Percentiles rank a stretch among this genome's conserved stretches.
phyloP scores from a whole-genome alignment of 2,329 filamentous ascomycete species.

The Ophiostoma montium region DNA sequence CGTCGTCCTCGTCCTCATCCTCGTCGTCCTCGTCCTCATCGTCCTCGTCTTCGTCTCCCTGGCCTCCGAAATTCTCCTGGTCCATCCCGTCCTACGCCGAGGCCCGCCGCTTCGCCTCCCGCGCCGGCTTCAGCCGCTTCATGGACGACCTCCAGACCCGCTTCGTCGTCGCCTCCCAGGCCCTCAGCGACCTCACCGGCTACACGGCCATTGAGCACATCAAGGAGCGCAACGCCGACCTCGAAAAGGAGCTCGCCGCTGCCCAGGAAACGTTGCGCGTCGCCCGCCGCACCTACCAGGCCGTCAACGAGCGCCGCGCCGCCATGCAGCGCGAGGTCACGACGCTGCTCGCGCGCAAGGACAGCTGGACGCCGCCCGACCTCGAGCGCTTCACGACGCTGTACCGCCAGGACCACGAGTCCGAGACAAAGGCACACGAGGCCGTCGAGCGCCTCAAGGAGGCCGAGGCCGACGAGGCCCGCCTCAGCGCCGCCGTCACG shows the following conservation, averaged over 20 bases:
- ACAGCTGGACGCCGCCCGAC: constrained; percentile 75
- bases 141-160: constrained; percentile 87
- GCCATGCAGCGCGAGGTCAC: constrained; percentile 91
- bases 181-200: constrained; percentile 86
- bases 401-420: constrained; percentile 83
- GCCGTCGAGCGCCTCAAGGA: constrained; percentile 58
- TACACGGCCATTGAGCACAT: constrained; percentile 84
- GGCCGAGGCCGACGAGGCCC: constrained; percentile 69
- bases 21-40: too few species aligned
- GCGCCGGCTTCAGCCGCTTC: constrained; percentile 45
- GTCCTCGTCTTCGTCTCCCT: too few species aligned
- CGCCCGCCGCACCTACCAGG: constrained; percentile 63
- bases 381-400: constrained; percentile 89
- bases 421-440: constrained; percentile 68
- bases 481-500: constrained; percentile 60
- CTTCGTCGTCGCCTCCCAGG: constrained; percentile 70
- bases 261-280: constrained; percentile 53
- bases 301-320: constrained; percentile 72
- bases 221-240: constrained; percentile 60
- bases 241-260: constrained; percentile 42
- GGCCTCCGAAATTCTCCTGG: neutral
- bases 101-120: constrained; percentile 27
- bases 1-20: too few species aligned
- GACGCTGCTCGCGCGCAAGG: constrained; percentile 81
- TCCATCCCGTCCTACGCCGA: constrained; percentile 31